These are phyloP conservation scores for Lactifluus echinatus DNA, from an alignment of 768 basidiomycete species.

Conservation along the genomic window DNA sequence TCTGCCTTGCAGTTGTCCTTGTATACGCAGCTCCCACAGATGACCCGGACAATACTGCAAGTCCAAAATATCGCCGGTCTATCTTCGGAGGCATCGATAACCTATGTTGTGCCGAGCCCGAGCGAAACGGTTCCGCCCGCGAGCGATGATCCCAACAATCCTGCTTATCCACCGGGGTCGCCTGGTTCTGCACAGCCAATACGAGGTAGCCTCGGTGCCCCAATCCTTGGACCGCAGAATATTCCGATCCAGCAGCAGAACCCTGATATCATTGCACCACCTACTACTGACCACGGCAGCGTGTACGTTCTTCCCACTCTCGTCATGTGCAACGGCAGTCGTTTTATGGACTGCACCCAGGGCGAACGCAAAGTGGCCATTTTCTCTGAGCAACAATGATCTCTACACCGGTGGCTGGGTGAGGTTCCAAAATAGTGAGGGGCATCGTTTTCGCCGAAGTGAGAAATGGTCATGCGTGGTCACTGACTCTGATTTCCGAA, in stretches of 20 bases:
- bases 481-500: constrained; percentile 22
- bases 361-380: constrained; percentile 48
- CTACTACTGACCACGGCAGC: constrained; percentile 49
- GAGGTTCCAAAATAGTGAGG: constrained; percentile 43
- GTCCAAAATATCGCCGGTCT: neutral
- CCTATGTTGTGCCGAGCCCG: neutral
- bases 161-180: constrained; percentile 18
- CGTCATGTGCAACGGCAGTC: neutral
- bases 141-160: constrained; percentile 26
- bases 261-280: constrained; percentile 49
- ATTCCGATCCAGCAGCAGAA: constrained; percentile 47
- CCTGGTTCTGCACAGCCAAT: constrained; percentile 33
- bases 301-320: constrained; percentile 28
- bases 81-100: neutral
- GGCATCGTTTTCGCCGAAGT: constrained; percentile 12
- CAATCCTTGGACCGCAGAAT: constrained; percentile 51
- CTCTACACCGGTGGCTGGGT: constrained; percentile 54
- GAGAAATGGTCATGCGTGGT: neutral
- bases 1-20: neutral
- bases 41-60: neutral
- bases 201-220: constrained; percentile 36
- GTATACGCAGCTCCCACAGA: neutral
- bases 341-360: constrained; percentile 23
- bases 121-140: constrained; percentile 22
- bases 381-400: constrained; percentile 46